phyloP scores from a whole-genome alignment of 345 rosid species.

The Cochlearia excelsa region DNA sequence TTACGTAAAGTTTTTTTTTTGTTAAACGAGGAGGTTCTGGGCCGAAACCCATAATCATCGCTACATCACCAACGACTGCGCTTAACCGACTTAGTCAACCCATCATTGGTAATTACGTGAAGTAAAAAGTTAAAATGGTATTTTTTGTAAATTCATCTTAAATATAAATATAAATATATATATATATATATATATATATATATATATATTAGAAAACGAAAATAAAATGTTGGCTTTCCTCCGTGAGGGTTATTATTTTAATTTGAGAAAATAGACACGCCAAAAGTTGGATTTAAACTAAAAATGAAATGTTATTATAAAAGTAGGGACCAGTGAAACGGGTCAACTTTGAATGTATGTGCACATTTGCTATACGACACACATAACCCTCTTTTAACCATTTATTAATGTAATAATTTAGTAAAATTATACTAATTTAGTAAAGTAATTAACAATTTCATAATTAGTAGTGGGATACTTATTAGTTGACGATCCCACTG shows the following conservation, averaged over 20 bases:
- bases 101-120: too few species aligned
- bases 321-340: slow-evolving; percentile 3
- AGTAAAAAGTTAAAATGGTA: too few species aligned
- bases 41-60: too few species aligned
- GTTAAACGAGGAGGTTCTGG: too few species aligned
- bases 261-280: slow-evolving; percentile 20
- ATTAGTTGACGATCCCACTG: too few species aligned
- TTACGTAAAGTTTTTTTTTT: too few species aligned
- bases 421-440: not conserved
- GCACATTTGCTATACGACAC: slow-evolving; percentile 31
- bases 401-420: slow-evolving; percentile 12
- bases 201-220: not conserved
- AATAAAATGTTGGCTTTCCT: slow-evolving; percentile 24
- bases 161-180: too few species aligned
- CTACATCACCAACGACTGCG: too few species aligned
- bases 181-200: too few species aligned
- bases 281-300: slow-evolving; percentile 10
- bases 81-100: too few species aligned
- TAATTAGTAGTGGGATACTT: slow-evolving; percentile 25
- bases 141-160: too few species aligned
- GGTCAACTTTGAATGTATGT: slow-evolving; percentile 32
- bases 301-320: not conserved
- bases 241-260: slow-evolving; percentile 32
- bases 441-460: not conserved
- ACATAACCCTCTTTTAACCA: slow-evolving; percentile 5